Conservation (phyloP, 2,329 filamentous ascomycete species). For the Colletotrichum higginsianum region DNA sequence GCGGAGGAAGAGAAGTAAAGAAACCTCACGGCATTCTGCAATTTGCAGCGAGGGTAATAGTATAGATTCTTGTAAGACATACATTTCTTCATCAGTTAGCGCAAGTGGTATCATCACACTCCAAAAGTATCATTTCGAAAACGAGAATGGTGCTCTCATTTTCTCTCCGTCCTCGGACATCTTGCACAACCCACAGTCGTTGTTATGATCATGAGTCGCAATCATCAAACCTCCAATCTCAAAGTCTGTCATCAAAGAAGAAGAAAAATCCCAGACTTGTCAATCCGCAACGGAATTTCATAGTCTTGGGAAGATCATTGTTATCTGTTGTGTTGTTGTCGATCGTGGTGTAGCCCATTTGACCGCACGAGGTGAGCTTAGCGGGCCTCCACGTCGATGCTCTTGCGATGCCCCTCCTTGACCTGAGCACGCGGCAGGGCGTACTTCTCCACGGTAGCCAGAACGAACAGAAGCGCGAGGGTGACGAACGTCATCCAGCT, state of each 20-base stretch:
- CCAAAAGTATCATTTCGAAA: too few relatives aligned
- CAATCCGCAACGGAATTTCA: too few relatives aligned
- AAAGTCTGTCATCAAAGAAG: background rate
- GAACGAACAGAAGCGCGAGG: conserved; percentile 46
- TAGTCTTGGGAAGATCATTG: too few relatives aligned
- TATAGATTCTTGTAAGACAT: background rate
- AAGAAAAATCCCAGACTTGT: background rate
- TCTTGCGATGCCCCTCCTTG: conserved; percentile 33
- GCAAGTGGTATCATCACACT: background rate
- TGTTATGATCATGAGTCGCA: background rate
- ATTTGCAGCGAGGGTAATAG: background rate
- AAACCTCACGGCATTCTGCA: accelerated
- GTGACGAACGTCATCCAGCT: conserved; percentile 48
- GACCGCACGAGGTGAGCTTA: background rate
- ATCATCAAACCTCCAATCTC: background rate
- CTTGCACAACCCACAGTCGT: background rate
- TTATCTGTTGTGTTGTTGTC: too few relatives aligned
- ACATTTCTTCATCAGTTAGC: background rate
- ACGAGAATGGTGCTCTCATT: background rate
- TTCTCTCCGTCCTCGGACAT: background rate
- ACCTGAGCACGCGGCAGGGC: conserved; percentile 47
- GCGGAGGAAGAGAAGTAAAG: conserved; percentile 48
- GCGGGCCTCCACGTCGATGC: conserved; percentile 34
- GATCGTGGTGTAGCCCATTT: background rate
- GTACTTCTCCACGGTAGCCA: conserved; percentile 47